Evolutionary conservation across 192 early-diverging fungal species (phyloP), one percentile per base, ranked within the genome.

Genomic region (Coemansia sp.): DNA sequence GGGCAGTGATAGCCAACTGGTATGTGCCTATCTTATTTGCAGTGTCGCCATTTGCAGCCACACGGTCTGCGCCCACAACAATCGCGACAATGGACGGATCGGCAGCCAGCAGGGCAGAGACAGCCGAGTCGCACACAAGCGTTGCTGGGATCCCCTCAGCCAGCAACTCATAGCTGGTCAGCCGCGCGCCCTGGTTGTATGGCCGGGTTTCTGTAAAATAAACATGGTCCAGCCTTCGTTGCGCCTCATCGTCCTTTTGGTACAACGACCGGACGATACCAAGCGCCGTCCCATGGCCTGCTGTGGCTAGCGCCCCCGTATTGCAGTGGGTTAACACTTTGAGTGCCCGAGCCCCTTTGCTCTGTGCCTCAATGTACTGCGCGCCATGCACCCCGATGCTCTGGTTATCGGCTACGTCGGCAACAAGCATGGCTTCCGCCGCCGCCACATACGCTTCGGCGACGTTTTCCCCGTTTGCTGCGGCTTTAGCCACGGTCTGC

Each of bases 11-110:
- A 23, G 97, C 96, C 53, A 99, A 78, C 72, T 99, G 97, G 64
- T 98, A 99, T 7, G 96, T 99, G 15, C 97, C 97, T 64, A 99
- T 98, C 76, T 98, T 99, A 83, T 98, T 98, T 34, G 96, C 95
- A 0, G 96, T 98, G 68, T 99, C 97, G 48, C 97, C 97, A 72
- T 98, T 99, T 10, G 89, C 88, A 8, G 96, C 94, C 2, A 99
- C 94, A 58, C 97, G 90, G 65, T 99, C 97, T 0, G 97, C 97
- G 39, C 97, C 97, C 2, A 99, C 96, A 36, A 99, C 86, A 41
- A 99, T 91, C 35, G 95, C 98, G 2, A 86, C 73, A 24, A 97
- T 88, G 38, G 81, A 56, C 0, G 75, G 71, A 46, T 92, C 84
- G 48, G 75, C 62, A 0, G 72, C 63, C 26, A 99, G 68, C 36